These are phyloP conservation scores for Jatropha podagrica DNA, from an alignment of 441 rosid species.

Conservation along the genomic window DNA sequence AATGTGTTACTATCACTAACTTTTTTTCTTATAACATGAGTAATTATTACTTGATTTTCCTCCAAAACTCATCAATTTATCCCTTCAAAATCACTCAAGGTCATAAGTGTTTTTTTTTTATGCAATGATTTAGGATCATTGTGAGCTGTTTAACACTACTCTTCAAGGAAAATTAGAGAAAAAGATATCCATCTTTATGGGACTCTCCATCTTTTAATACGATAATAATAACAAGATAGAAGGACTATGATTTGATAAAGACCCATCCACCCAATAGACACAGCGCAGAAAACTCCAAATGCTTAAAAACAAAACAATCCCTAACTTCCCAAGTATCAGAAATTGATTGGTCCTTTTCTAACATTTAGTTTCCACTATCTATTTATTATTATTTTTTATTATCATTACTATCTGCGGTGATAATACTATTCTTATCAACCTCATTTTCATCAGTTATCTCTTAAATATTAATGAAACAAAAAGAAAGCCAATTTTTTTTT, in stretches of 20 bases:
- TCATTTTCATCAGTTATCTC: not conserved
- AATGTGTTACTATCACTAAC: too few species aligned
- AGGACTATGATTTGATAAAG: not conserved
- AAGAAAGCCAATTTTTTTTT: conserved; percentile 19
- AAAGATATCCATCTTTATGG: too few species aligned
- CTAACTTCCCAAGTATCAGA: not conserved
- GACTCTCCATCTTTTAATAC: too few species aligned
- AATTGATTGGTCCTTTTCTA: not conserved
- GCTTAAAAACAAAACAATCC: conserved; percentile 2
- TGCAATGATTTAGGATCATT: too few species aligned
- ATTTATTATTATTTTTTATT: not conserved
- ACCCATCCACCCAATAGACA: not conserved
- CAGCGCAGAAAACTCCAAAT: conserved; percentile 3
- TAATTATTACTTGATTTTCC: too few species aligned
- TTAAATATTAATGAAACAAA: not conserved
- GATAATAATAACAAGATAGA: not conserved
- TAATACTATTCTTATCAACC: not conserved
- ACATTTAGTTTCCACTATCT: not conserved
- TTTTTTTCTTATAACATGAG: too few species aligned
- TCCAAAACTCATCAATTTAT: too few species aligned
- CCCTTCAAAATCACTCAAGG: too few species aligned
- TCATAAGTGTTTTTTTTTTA: too few species aligned
- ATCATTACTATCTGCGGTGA: not conserved
- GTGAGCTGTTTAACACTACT: too few species aligned
- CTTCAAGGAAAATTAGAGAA: too few species aligned